Evolutionary conservation across 441 rosid species (phyloP), one percentile per base, ranked within the genome.

Genomic region (Arabidopsis hybrid): DNA sequence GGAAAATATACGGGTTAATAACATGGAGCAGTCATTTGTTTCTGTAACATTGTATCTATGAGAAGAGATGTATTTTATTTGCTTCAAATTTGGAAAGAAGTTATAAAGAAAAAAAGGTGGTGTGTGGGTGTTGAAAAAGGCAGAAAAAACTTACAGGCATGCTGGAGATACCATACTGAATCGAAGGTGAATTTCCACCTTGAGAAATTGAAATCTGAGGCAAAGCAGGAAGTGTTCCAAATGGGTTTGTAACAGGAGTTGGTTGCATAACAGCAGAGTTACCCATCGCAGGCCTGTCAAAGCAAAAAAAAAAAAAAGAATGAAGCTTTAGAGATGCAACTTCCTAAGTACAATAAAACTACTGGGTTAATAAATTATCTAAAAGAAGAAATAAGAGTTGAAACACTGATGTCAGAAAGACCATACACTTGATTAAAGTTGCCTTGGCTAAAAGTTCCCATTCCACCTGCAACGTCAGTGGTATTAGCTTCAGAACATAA

Each of bases 131-230:
- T 26, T 45, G 59, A 60, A 14, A 14, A 56, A 73, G 67, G 75
- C 47, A 78, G 52, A 42, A 53, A 21, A 74, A 60, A 74, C 78
- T 84, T 85, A 96, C 98, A 59, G 99, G 96, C 91, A 93, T 76
- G 85, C 88, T 89, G 42, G 99, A 90, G 79, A 93, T 93, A 76
- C 99, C 99, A 75, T 90, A 96, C 79, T 93, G 97, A 69, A 93
- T 84, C 17, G 95, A 87, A 66, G 96, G 83, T 60, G 88, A 83
- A 65, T 86, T 83, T 80, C 97, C 98, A 67, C 86, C 85, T 79
- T 87, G 90, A 57, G 87, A 88, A 72, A 96, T 82, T 67, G 98
- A 90, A 67, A 96, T 81, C 72, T 88, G 97, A 74, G 98, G 98
- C 90, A 87, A 81, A 66, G 88, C 93, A 59, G 99, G 99, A 50